Conservation (phyloP, 768 basidiomycete species). For the Lentinula detonsa region DNA sequence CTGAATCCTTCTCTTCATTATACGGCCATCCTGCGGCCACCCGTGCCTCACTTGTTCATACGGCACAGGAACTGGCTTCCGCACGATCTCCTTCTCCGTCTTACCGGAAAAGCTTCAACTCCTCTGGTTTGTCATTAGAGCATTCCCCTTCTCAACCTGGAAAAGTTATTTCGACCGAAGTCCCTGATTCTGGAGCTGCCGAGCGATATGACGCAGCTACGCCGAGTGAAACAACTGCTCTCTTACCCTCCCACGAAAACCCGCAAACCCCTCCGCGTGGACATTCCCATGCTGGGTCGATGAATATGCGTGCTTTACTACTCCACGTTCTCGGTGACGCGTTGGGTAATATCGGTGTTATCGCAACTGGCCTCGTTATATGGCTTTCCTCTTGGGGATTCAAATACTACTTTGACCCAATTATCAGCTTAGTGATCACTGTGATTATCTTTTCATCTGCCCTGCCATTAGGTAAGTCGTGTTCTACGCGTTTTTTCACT, state of each 20-base stretch:
- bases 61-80: constrained; percentile 74
- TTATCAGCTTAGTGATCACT: constrained; percentile 91
- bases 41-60: constrained; percentile 68
- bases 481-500: background rate
- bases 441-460: constrained; percentile 96
- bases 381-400: constrained; percentile 82
- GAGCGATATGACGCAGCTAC: background rate
- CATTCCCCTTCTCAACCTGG: background rate
- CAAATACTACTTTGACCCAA: constrained; percentile 90
- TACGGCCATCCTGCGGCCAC: constrained; percentile 74
- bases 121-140: constrained; percentile 19
- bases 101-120: constrained; percentile 4
- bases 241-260: constrained; percentile 14
- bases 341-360: constrained; percentile 96
- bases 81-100: constrained; percentile 42
- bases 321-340: constrained; percentile 96
- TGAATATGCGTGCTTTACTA: constrained; percentile 98
- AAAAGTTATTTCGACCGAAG: background rate
- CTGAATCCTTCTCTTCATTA: constrained; percentile 51
- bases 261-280: constrained; percentile 19
- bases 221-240: constrained; percentile 38
- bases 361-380: constrained; percentile 90
- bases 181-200: background rate
- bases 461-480: constrained; percentile 69
- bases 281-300: constrained; percentile 59